A percentile compares a stretch with the other conserved stretches of the same genome.
These are phyloP conservation scores for Coemansia sp. DNA, from an alignment of 192 early-diverging fungal genomes.

Conservation along the genomic window DNA sequence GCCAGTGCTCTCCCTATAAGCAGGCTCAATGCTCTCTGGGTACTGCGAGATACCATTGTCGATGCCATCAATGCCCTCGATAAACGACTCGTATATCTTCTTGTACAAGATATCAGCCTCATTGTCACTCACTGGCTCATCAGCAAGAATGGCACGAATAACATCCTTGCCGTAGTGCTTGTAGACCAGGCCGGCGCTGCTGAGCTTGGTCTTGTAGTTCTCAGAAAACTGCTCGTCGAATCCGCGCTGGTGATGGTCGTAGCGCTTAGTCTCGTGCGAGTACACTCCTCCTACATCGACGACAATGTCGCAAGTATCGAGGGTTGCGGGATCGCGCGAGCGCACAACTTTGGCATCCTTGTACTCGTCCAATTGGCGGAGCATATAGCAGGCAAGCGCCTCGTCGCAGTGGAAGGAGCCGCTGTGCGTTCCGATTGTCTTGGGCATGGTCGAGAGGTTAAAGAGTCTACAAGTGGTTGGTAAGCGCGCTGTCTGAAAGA, in stretches of 20 bases:
- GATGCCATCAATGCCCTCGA: conserved; percentile 77
- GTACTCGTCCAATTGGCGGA: conserved; percentile 64
- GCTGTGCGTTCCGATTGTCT: conserved; percentile 81
- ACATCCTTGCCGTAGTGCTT: conserved; percentile 93
- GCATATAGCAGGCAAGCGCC: conserved; percentile 86
- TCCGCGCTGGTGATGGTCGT: conserved; percentile 94
- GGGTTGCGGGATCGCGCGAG: conserved; percentile 77
- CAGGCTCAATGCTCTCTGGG: conserved; percentile 72
- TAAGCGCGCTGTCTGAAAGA: neutral
- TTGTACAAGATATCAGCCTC: conserved; percentile 70
- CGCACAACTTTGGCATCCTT: conserved; percentile 70
- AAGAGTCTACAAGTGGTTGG: neutral
- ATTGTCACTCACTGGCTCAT: conserved; percentile 42
- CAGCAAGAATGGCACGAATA: conserved; percentile 50
- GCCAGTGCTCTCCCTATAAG: conserved; percentile 82
- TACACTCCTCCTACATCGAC: conserved; percentile 96
- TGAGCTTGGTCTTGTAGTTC: conserved; percentile 81
- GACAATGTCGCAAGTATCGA: conserved; percentile 79
- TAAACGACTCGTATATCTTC: conserved; percentile 83
- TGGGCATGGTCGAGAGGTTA: conserved; percentile 33
- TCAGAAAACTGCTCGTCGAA: conserved; percentile 84
- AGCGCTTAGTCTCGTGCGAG: conserved; percentile 69
- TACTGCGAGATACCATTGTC: conserved; percentile 95
- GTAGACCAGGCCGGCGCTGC: conserved; percentile 94
- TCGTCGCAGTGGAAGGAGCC: conserved; percentile 90